These are phyloP conservation scores for Penicillium psychrosexuale DNA, from an alignment of 2,329 filamentous ascomycete genomes.

Conservation along the genomic window DNA sequence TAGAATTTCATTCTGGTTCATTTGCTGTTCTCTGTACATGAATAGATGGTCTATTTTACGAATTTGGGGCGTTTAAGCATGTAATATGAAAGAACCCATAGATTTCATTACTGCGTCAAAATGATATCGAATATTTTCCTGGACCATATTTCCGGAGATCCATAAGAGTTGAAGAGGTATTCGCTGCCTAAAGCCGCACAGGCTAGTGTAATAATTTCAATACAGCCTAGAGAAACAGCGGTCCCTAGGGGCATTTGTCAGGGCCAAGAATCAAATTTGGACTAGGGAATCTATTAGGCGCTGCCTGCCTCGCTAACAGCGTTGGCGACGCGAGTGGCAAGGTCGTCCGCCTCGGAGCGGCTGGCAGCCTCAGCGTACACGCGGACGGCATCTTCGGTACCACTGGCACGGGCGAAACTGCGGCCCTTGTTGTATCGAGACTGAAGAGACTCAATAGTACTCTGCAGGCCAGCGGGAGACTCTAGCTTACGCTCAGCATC, in stretches of 20 bases:
- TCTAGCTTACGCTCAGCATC: slow-evolving; percentile 88
- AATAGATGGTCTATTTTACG: slow-evolving; percentile 11
- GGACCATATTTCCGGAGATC: slow-evolving; percentile 10
- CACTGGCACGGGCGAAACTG: slow-evolving; percentile 86
- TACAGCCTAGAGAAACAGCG: neutral
- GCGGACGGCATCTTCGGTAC: slow-evolving; percentile 92
- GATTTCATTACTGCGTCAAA: slow-evolving; percentile 28
- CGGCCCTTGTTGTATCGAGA: slow-evolving; percentile 87
- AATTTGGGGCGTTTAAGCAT: slow-evolving; percentile 4
- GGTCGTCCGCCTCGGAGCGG: slow-evolving; percentile 82
- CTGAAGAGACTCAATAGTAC: slow-evolving; percentile 80
- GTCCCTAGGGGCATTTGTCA: neutral
- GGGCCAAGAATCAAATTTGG: neutral
- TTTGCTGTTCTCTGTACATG: slow-evolving; percentile 3
- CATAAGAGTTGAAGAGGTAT: neutral
- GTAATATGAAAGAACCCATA: slow-evolving; percentile 9
- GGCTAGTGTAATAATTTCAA: neutral
- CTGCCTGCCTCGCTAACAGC: slow-evolving; percentile 62
- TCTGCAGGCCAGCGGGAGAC: slow-evolving; percentile 74
- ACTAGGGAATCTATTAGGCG: slow-evolving; percentile 14
- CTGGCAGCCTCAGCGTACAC: slow-evolving; percentile 95
- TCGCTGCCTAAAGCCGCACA: neutral
- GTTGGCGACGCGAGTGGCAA: slow-evolving; percentile 76
- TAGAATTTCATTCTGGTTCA: slow-evolving; percentile 32
- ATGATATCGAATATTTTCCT: slow-evolving; percentile 23